Evolutionary conservation across 2,329 filamentous ascomycete species (phyloP), one percentile per base, ranked within the genome.

Genomic region (Aspergillus tanneri): DNA sequence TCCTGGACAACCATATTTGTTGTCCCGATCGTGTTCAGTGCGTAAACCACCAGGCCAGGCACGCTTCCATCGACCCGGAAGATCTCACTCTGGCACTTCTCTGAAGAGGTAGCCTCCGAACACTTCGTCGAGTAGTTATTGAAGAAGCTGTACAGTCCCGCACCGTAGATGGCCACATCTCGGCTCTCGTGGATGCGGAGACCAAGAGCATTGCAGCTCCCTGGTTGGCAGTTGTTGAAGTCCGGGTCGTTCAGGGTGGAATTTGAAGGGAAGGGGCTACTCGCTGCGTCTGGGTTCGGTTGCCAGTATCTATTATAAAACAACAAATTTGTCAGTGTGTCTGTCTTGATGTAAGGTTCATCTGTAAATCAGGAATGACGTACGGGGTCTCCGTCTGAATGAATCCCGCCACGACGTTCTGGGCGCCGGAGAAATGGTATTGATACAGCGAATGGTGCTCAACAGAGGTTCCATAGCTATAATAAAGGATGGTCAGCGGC

Each of bases 121-220:
- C 74, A 77, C 1, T 57, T 34, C 0, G 72, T 75, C 50, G 62
- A 73, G 63, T 81, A 79, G 55, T 79, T 70, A 55, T 77, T 70
- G 62, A 81, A 81, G 66, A 81, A 81, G 14, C 69, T 74, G 66
- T 81, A 81, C 5, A 79, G 57, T 1, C 78, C 78, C 0, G 73
- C 77, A 12, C 78, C 78, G 53, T 80, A 80, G 14, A 76, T 65
- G 36, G 69, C 54, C 12, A 80, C 68, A 42, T 72, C 65, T 10
- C 64, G 62, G 27, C 67, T 72, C 53, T 74, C 65, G 11, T 75
- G 53, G 35, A 80, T 71, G 14, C 77, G 72, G 4, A 81, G 63
- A 16, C 75, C 78, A 61, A 76, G 77, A 18, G 74, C 72, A 32
- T 74, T 59, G 27, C 71, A 69, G 43, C 68, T 67, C 2, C 61